A percentile compares a stretch with the other conserved stretches of the same genome.
These are phyloP conservation scores for Taphrina wiesneri DNA, from an alignment of 1,139 yeast genomes.

Conservation along the genomic window DNA sequence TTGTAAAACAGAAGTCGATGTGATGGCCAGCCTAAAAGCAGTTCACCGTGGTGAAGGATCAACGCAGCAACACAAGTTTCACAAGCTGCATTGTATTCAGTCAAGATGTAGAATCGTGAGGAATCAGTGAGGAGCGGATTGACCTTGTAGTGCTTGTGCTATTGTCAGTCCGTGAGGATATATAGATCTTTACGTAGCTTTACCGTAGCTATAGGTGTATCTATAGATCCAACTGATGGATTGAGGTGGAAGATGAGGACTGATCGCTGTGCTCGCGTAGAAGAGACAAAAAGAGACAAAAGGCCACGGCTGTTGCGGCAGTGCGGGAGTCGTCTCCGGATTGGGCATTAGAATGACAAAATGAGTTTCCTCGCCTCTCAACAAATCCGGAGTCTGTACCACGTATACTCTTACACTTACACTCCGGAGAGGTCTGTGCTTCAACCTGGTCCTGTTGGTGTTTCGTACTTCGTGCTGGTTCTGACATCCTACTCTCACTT, in stretches of 20 bases:
- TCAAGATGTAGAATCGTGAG: too few relatives aligned
- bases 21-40: too few relatives aligned
- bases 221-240: not conserved
- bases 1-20: not conserved
- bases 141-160: too few relatives aligned
- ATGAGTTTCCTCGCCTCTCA: conserved; percentile 5
- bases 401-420: not conserved
- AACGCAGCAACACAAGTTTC: too few relatives aligned
- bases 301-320: not conserved
- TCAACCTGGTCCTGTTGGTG: not conserved
- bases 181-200: too few relatives aligned
- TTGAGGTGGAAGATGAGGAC: not conserved
- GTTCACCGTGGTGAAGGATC: too few relatives aligned
- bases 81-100: too few relatives aligned
- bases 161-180: too few relatives aligned
- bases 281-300: not conserved
- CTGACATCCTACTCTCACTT: not conserved
- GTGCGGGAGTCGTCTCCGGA: not conserved
- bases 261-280: not conserved
- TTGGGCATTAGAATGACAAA: conserved; percentile 1
- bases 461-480: not conserved
- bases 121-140: too few relatives aligned
- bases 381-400: not conserved
- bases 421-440: not conserved
- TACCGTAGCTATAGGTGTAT: too few relatives aligned